A percentile compares a stretch with the other conserved stretches of the same genome.
These are phyloP conservation scores for Fomitopsis palustris DNA, from an alignment of 1,284 basidiomycete species.

Conservation along the genomic window DNA sequence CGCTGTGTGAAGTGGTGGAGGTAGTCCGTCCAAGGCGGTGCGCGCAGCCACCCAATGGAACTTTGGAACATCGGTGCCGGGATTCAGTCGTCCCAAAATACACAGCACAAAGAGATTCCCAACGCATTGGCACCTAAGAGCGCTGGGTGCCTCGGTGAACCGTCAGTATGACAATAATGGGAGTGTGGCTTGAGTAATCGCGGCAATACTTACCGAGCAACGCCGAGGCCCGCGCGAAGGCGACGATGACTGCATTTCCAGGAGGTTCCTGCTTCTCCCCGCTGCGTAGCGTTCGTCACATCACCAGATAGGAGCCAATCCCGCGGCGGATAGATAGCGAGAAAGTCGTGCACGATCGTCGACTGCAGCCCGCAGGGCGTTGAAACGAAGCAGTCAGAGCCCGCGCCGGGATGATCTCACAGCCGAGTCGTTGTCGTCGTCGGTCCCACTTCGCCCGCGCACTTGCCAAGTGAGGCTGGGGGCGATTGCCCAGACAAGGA, in stretches of 20 bases:
- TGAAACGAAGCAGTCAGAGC: background rate
- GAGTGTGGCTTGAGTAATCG: background rate
- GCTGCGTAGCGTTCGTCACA: background rate
- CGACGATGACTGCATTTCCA: background rate
- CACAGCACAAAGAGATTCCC: background rate
- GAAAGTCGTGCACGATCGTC: background rate
- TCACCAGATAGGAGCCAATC: background rate
- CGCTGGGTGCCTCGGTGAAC: background rate
- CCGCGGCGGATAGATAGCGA: background rate
- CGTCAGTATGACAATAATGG: too few species aligned
- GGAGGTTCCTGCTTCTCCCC: background rate
- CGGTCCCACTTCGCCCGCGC: background rate
- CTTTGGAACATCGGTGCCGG: background rate
- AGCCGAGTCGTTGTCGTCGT: too few species aligned
- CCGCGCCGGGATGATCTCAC: slow-evolving; percentile 1
- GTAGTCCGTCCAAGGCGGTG: background rate
- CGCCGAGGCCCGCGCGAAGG: background rate
- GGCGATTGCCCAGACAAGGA: background rate
- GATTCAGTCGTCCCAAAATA: background rate
- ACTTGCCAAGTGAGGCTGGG: background rate
- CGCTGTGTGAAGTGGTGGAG: background rate
- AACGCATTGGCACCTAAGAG: background rate
- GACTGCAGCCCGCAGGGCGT: background rate
- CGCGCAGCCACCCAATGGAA: background rate
- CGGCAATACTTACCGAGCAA: background rate